Evolutionary conservation across 257 asterid species (phyloP).

Genomic region (Solanum clarkiae): DNA sequence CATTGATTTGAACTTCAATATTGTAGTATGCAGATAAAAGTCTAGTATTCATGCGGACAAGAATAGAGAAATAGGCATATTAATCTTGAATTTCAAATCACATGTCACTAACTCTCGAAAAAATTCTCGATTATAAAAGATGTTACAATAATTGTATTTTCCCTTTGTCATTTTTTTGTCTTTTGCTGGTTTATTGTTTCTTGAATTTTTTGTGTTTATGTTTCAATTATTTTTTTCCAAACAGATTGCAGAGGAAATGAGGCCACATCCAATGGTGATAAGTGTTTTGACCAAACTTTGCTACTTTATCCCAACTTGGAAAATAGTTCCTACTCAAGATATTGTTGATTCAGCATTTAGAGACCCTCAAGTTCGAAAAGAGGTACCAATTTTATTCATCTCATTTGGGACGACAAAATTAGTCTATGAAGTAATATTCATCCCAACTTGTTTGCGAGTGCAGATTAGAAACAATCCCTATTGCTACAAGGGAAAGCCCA

Average conservation of each 20-base stretch:
- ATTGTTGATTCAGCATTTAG: slow-evolving; percentile 65
- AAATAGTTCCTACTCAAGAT: slow-evolving; percentile 75
- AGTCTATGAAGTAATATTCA: not conserved
- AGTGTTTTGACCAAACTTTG: slow-evolving; percentile 36
- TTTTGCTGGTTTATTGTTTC: not conserved
- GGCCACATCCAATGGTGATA: slow-evolving; percentile 52
- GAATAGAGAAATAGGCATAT: too few relatives aligned
- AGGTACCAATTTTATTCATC: slow-evolving; percentile 23
- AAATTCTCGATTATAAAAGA: too few relatives aligned
- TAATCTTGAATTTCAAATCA: too few relatives aligned
- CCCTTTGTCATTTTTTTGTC: too few relatives aligned
- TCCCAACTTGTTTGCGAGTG: not conserved
- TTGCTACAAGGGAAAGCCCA: slow-evolving; percentile 86
- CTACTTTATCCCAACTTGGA: slow-evolving; percentile 70
- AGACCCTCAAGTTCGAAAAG: slow-evolving; percentile 55
- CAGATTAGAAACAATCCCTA: slow-evolving; percentile 76
- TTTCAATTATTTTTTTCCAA: not conserved
- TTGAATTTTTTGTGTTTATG: not conserved
- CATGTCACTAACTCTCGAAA: too few relatives aligned
- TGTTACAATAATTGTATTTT: too few relatives aligned
- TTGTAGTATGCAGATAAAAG: too few relatives aligned
- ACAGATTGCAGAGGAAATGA: slow-evolving; percentile 70
- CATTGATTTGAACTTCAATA: not conserved
- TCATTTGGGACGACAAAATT: too few relatives aligned
- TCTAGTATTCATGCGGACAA: too few relatives aligned